Conservation (phyloP, 345 rosid species). For the Dipteronia dyeriana region DNA sequence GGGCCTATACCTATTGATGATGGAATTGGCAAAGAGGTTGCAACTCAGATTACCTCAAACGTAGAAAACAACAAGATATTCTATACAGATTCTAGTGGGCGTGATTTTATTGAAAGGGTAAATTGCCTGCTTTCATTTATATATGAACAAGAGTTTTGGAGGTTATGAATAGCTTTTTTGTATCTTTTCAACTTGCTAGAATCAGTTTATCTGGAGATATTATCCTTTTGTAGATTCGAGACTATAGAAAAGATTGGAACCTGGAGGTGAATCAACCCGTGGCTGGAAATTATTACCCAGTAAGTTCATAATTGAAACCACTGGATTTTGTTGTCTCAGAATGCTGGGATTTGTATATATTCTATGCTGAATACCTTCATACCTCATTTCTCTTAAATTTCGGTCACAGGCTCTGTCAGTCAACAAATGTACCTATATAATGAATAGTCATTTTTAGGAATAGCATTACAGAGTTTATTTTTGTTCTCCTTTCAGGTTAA, state of each 20-base stretch:
- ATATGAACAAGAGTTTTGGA: background rate
- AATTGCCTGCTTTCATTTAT: conserved; percentile 12
- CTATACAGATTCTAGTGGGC: conserved; percentile 71
- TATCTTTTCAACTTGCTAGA: background rate
- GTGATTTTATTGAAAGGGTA: conserved; percentile 70
- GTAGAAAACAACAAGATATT: conserved; percentile 54
- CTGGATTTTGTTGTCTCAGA: conserved; percentile 4
- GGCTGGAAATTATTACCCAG: conserved; percentile 81
- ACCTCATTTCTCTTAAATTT: background rate
- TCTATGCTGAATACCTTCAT: background rate
- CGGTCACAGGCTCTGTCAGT: background rate
- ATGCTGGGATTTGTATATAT: background rate
- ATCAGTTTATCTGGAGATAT: background rate
- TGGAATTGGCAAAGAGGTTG: conserved; percentile 67
- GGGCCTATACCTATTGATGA: conserved; percentile 69
- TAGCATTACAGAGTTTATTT: background rate
- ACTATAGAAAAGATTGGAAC: conserved; percentile 65
- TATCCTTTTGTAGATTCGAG: conserved; percentile 48
- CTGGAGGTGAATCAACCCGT: conserved; percentile 62
- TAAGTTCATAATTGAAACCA: conserved; percentile 29
- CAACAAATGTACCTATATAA: background rate
- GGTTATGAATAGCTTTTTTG: background rate
- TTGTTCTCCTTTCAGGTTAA: conserved; percentile 42
- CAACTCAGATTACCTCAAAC: conserved; percentile 45
- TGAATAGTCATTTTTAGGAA: background rate